These are phyloP conservation scores for Podila minutissima DNA, from an alignment of 192 early-diverging fungal species.

Conservation along the genomic window DNA sequence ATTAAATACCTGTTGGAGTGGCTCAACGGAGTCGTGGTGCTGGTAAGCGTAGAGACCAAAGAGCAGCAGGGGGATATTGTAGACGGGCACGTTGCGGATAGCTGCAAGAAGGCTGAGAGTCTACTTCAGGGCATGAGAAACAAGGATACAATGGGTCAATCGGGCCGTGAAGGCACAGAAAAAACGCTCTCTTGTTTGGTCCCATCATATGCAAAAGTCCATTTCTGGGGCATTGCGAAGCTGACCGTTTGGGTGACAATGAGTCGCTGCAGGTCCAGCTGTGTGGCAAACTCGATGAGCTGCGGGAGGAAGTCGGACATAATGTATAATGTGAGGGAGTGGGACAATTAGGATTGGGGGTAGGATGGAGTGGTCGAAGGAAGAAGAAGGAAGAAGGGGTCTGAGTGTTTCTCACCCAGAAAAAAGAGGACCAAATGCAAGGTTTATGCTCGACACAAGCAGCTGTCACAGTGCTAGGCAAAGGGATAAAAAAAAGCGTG, in stretches of 20 bases:
- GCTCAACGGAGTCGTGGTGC: slow-evolving; percentile 59
- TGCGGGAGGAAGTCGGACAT: slow-evolving; percentile 46
- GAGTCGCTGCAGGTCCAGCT: slow-evolving; percentile 43
- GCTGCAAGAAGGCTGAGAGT: slow-evolving; percentile 57
- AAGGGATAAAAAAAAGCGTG: no score
- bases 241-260: slow-evolving; percentile 43
- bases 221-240: background rate
- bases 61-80: slow-evolving; percentile 63
- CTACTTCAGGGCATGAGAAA: slow-evolving; percentile 23
- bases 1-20: slow-evolving; percentile 57
- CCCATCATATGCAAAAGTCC: no score
- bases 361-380: background rate
- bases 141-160: background rate
- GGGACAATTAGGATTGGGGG: background rate
- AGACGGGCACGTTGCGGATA: slow-evolving; percentile 55
- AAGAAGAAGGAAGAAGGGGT: background rate
- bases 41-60: slow-evolving; percentile 64
- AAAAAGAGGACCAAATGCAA: no score
- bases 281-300: slow-evolving; percentile 49
- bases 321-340: background rate
- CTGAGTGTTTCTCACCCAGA: no score
- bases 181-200: background rate
- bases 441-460: no score
- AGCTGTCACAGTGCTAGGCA: no score
- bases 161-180: background rate